Base-by-base conservation (phyloP, 495 filamentous ascomycete genomes). In the Penicillium verhagenii region DNA sequence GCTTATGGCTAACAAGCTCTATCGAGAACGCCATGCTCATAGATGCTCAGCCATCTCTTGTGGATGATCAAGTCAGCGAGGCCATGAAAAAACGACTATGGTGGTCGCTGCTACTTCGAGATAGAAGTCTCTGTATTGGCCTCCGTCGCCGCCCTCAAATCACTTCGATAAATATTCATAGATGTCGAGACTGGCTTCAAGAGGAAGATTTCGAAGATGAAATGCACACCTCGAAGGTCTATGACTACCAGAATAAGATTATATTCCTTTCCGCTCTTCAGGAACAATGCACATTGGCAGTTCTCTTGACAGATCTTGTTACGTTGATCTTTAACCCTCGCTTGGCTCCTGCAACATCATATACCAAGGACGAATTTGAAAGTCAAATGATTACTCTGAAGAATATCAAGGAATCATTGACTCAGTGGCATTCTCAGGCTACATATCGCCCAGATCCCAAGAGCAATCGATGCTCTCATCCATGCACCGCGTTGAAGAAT, bases 41-140 rank as follows among this genome's bases (percentile, higher is more conserved):
- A 10, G 72, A 74, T 29, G 68, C 69, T 3, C 68, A 75, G 23
- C 68, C 70, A 16, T 54, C 55, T 1, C 0, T 40, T 6, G 37
- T 44, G 11, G 2, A 18, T 0, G 62, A 64, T 16, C 52, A 57
- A 20, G 19, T 69, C 21, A 57, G 60, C 18, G 42, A 60, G 0
- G 59, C 61, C 0, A 49, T 71, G 16, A 73, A 69, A 44, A 79
- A 78, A 54, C 67, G 77, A 5, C 53, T 80, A 19, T 79, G 75
- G 76, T 79, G 79, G 77, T 75, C 74, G 16, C 76, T 77, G 38
- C 57, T 80, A 24, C 67, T 81, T 2, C 76, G 78, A 26, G 78
- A 81, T 63, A 72, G 77, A 31, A 76, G 76, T 29, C 46, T 81
- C 9, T 70, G 69, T 28, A 72, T 81, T 25, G 76, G 76, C 9